phyloP scores from a whole-genome alignment of 495 filamentous ascomycete genomes.

The Oidiodendron maius region DNA sequence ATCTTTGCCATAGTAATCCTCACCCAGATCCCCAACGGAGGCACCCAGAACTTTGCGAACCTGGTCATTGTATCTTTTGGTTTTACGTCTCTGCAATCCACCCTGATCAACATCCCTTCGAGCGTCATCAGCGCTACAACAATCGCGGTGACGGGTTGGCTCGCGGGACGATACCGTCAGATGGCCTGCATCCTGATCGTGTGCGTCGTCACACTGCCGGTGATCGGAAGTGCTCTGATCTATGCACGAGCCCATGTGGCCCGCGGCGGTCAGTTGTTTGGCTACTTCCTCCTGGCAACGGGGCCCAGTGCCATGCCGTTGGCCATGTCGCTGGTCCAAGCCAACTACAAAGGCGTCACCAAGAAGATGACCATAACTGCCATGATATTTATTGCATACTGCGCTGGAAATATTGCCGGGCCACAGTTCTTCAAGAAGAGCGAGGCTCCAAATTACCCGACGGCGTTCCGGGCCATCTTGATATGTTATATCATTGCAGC shows the following conservation, averaged over 20 bases:
- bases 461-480: neutral
- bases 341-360: slow-evolving; percentile 17
- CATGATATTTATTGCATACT: slow-evolving; percentile 17
- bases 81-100: slow-evolving; percentile 31
- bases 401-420: slow-evolving; percentile 15
- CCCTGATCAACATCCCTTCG: slow-evolving; percentile 33
- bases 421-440: neutral
- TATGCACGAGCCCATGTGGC: slow-evolving; percentile 5
- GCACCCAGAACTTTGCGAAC: slow-evolving; percentile 36
- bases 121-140: slow-evolving; percentile 26
- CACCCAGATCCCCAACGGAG: slow-evolving; percentile 40
- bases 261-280: slow-evolving; percentile 11
- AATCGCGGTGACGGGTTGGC: slow-evolving; percentile 30
- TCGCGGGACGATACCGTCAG: slow-evolving; percentile 33
- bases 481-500: neutral
- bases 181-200: slow-evolving; percentile 32
- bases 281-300: slow-evolving; percentile 22
- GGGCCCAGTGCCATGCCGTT: slow-evolving; percentile 28
- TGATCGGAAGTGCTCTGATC: slow-evolving; percentile 34
- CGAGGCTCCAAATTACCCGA: slow-evolving; percentile 2
- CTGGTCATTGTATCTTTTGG: slow-evolving; percentile 35
- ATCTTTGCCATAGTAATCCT: slow-evolving; percentile 31
- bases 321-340: slow-evolving; percentile 25
- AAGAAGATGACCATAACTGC: slow-evolving; percentile 20
- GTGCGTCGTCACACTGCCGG: slow-evolving; percentile 30